A percentile compares a stretch with the other conserved stretches of the same genome.
These are phyloP conservation scores for Plasmodium chabaudi DNA, from an alignment of 169 alveolate species.

Conservation along the genomic window DNA sequence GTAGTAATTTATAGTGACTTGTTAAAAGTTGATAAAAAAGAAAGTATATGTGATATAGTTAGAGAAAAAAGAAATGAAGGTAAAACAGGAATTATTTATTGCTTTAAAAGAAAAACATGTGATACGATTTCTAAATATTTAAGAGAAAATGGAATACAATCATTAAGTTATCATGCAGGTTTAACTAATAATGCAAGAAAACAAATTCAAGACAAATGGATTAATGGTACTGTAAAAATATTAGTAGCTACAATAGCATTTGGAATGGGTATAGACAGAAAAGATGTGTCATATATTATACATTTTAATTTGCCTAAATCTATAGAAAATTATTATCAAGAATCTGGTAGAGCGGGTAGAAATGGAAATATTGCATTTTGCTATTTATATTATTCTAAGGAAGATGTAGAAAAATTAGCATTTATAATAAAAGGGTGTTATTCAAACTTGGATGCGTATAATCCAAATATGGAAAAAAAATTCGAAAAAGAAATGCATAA, in stretches of 20 bases:
- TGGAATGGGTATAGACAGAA: conserved; percentile 99
- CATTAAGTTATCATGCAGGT: conserved; percentile 90
- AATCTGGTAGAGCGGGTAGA: conserved; percentile 99
- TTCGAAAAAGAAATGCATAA: conserved; percentile 66
- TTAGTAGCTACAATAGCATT: conserved; percentile 99
- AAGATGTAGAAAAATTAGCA: conserved; percentile 79
- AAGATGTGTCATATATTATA: conserved; percentile 96
- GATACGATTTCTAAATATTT: conserved; percentile 93
- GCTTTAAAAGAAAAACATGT: conserved; percentile 95
- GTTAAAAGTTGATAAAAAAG: conserved; percentile 74
- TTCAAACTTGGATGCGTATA: conserved; percentile 18
- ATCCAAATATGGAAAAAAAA: conserved; percentile 28
- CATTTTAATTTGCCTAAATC: conserved; percentile 97
- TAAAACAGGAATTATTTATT: conserved; percentile 92
- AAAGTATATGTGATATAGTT: conserved; percentile 77
- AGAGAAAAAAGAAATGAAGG: conserved; percentile 66
- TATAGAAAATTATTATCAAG: conserved; percentile 95
- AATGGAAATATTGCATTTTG: conserved; percentile 93
- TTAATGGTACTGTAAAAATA: conserved; percentile 92
- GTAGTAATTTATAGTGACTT: conserved; percentile 83
- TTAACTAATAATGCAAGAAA: conserved; percentile 85
- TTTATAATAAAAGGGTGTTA: conserved; percentile 43
- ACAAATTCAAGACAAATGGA: conserved; percentile 92
- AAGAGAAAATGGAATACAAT: conserved; percentile 85
- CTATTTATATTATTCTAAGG: conserved; percentile 83